Base-by-base conservation (phyloP, 768 basidiomycete species). In the Lyophyllum atratum region DNA sequence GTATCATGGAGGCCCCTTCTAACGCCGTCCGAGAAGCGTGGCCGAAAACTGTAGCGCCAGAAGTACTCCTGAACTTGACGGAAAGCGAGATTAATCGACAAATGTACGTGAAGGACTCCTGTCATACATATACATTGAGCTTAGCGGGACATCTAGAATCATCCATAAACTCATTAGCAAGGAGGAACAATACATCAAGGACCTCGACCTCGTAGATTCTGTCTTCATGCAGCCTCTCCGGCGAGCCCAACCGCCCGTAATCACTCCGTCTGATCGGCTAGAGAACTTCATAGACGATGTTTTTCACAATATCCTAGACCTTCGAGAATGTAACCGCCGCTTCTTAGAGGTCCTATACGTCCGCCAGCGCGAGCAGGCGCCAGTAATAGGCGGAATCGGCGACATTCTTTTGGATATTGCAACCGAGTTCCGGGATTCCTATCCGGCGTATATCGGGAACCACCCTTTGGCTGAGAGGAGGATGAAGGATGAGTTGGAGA, bases 101-200 rank as follows among this genome's bases (percentile, higher is more conserved):
- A 75, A 90, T 84, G 83, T 80, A 66, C 44, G 76, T 63, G 9
- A 19, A 45, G 60, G 22, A 24, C 15, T 19, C 8, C 17, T 19
- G 28, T 3, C 11, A n/a, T 21, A 6, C 37, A 26, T 39, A 19
- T 4, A 14, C n/a, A 50, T 19, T 8, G 21, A 49, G 25, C 55
- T 59, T 25, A 53, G 22, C 12, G 26, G 29, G 6, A 33, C 19
- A 51, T 42, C 49, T 25, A 84, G 83, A 71, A 94, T 80, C 68
- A 95, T 99, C 57, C 88, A 89, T 68, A 94, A 93, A 71, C 84
- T 96, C 51, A 89, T 98, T 63, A 83, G 82, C 65, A 90, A 93
- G 60, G 97, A 98, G 70, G 87, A 92, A 63, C 88, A 93, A 68
- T 97, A 96, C 66, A 77, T 93, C 49, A 85, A 87, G 46, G 96